Evolutionary conservation across 1,284 basidiomycete species (phyloP), one percentile per base, ranked within the genome.

Genomic region (Ganoderma sinense): DNA sequence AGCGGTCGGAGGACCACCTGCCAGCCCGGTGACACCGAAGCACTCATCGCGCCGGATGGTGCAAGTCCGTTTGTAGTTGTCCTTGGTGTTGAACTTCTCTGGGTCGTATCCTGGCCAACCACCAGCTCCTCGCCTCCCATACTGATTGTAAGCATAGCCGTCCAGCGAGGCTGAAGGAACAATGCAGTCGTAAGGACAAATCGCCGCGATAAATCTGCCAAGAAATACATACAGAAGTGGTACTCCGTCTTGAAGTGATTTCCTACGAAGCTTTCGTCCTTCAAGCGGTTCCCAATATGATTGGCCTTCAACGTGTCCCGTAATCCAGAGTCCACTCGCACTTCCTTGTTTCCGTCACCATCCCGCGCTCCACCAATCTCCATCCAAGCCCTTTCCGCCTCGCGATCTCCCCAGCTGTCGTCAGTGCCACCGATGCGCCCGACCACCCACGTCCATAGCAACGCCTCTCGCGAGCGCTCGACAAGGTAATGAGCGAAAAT

Each of bases 391-490:
- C 62, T 71, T 41, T 75, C 77, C 14, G 67, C 70, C 55, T 79
- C 75, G 14, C 56, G 72, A 56, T 72, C 74, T 39, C 79, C 70
- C 76, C 79, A 78, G 43, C 72, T 74, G 62, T 80, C 79, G 58
- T 78, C 77, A 4, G 77, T 69, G 2, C 75, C 78, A 31, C 84
- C 78, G 71, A 76, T 61, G 36, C 73, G 71, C 0, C 70, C 84
- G 33, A 85, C 81, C 18, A 75, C 74, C 80, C 81, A 85, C 8
- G 78, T 73, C 84, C 84, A 85, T n/a, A 85, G 73, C 26, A 84
- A 72, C 7, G 81, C 81, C 74, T 85, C 84, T 11, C 83, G 76
- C 64, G 80, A 79, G n/a, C 83, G 77, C 74, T 84, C 83, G 53
- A 84, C 78, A 40, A 81, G 69, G 61, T 79, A 83, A 74, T 83